Evolutionary conservation across 495 filamentous ascomycete species (phyloP).

Genomic region (Penicillium mononematosum): DNA sequence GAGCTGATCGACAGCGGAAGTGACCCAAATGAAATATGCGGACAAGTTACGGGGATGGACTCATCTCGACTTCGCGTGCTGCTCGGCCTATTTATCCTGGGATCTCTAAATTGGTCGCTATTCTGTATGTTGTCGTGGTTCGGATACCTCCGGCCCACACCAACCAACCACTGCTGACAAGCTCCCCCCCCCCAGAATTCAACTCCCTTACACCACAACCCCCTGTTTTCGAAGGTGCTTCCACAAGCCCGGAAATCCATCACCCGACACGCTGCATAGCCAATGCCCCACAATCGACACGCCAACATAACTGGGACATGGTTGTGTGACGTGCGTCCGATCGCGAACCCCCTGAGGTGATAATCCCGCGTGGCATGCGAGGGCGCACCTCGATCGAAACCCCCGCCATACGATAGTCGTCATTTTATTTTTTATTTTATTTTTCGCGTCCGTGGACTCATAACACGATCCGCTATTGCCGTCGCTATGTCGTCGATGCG

Average conservation of each 20-base stretch:
- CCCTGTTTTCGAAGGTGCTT: slow-evolving; percentile 24
- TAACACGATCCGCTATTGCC: background rate
- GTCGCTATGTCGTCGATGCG: slow-evolving; percentile 66
- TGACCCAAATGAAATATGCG: slow-evolving; percentile 31
- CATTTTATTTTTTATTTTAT: background rate
- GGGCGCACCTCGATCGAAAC: slow-evolving; percentile 20
- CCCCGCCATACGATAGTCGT: slow-evolving; percentile 12
- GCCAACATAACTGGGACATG: slow-evolving; percentile 28
- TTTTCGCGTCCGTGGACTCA: background rate
- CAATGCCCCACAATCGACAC: slow-evolving; percentile 24
- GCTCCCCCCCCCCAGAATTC: slow-evolving; percentile 9
- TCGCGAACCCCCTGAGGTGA: slow-evolving; percentile 31
- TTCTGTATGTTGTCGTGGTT: slow-evolving; percentile 3
- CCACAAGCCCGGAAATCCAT: slow-evolving; percentile 3
- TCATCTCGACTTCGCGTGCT: slow-evolving; percentile 13
- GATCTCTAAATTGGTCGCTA: background rate
- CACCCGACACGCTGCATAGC: slow-evolving; percentile 15
- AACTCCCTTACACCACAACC: slow-evolving; percentile 16
- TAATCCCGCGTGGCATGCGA: slow-evolving; percentile 32
- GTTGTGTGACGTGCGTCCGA: slow-evolving; percentile 34
- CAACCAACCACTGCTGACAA: slow-evolving; percentile 15
- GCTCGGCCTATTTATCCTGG: slow-evolving; percentile 4
- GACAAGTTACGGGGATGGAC: slow-evolving; percentile 16
- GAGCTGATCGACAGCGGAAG: slow-evolving; percentile 40
- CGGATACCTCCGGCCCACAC: slow-evolving; percentile 1